These are phyloP conservation scores for Lentithecium fluviatile DNA, from an alignment of 495 filamentous ascomycete species.

Conservation along the genomic window DNA sequence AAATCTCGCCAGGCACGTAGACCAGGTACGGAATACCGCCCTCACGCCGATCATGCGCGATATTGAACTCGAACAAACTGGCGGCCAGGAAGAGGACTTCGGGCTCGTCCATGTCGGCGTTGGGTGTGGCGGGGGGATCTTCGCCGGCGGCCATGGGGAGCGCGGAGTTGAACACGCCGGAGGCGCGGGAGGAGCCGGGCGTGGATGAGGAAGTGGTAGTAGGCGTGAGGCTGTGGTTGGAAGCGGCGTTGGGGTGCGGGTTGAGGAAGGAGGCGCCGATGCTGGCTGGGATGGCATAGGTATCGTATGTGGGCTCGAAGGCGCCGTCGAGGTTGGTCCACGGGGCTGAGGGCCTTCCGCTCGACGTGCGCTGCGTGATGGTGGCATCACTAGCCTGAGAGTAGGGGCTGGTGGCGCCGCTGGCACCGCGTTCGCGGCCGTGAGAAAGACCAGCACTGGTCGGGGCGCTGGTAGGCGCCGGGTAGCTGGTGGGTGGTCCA, in stretches of 20 bases:
- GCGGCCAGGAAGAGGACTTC: slow-evolving; percentile 83
- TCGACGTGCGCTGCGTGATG: background rate
- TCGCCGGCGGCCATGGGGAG: slow-evolving; percentile 38
- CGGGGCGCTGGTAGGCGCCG: background rate
- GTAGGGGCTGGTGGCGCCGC: background rate
- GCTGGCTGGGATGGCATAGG: slow-evolving; percentile 1
- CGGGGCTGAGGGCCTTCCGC: background rate
- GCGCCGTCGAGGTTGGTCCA: slow-evolving; percentile 25
- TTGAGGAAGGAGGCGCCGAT: slow-evolving; percentile 1
- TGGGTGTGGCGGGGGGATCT: slow-evolving; percentile 20
- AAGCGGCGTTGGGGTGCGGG: slow-evolving; percentile 4
- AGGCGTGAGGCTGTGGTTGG: slow-evolving; percentile 5
- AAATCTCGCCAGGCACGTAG: slow-evolving; percentile 81
- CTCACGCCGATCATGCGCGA: slow-evolving; percentile 85
- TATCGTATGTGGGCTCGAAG: slow-evolving; percentile 5
- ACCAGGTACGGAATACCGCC: slow-evolving; percentile 95
- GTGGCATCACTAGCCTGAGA: slow-evolving; percentile 16
- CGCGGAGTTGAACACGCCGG: slow-evolving; percentile 41
- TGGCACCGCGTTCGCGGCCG: background rate
- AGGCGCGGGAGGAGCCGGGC: slow-evolving; percentile 21
- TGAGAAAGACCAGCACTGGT: background rate
- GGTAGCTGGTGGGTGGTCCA: slow-evolving; percentile 1
- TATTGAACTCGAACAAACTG: slow-evolving; percentile 93
- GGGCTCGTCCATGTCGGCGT: slow-evolving; percentile 43
- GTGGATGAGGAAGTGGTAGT: background rate